Base-by-base conservation (phyloP, 2,329 filamentous ascomycete genomes). In the Stemphylium vesicarium region DNA sequence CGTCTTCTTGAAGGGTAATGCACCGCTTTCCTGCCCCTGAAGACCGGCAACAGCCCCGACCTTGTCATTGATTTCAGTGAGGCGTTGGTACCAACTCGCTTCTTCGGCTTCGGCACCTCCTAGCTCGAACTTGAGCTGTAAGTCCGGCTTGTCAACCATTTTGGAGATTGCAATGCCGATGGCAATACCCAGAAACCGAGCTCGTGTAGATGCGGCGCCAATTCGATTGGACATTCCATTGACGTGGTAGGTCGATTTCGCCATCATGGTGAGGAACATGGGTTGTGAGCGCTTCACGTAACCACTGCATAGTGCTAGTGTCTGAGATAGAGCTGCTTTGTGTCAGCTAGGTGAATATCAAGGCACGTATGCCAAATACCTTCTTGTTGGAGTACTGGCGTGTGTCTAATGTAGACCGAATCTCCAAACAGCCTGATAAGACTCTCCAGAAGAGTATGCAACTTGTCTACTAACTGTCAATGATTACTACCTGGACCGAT, bases 321-420 rank as follows among this genome's bases (percentile, higher is more conserved):
- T 82, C 75, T 98, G 91, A 1, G 90, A 85, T 69, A 93, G 89
- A 22, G 87, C 92, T 95, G 47, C n/a, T 1, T 6, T 24, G 7
- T 22, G 42, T 63, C 20, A 66, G 66, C 74, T 52, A 73, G 3
- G 10, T 8, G 2, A 2, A 13, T 16, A 1, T 11, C 35, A n/a
- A 13, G 12, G 20, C 10, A 4, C 2, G 16, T 16, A 16, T 22
- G 11, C n/a, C 6, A 22, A 53, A 39, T 77, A 90, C 92, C 89
- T 83, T 98, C 91, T 82, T 99, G 95, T 68, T 93, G 90, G 35
- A 95, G 71, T n/a, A 90, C 85, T 4, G 93, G 88, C 0, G 89
- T 85, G 74, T 98, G 92, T 53, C 86, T 90, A 64, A 98, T 92
- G 67, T 92, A 96, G 10, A 98, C 79, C 44, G 89, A 86, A 65